Evolutionary conservation across 371 early-diverging fungal genomes (phyloP), one percentile per base, ranked within the genome.

Genomic region (Mortierella sp.): DNA sequence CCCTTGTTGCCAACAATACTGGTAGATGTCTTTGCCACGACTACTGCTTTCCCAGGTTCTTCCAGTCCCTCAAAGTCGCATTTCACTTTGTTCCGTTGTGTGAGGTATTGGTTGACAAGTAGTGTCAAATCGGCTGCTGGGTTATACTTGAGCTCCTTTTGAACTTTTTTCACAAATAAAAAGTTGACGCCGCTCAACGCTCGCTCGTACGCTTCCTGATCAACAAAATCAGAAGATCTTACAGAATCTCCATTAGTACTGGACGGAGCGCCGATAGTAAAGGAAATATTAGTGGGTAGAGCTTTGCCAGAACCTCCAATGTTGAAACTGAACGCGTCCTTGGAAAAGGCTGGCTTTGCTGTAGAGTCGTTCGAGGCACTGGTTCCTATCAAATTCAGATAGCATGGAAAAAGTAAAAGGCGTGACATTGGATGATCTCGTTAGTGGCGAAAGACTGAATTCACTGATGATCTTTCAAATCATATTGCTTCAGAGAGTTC

Each of bases 41-140:
- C 55, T n/a, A 62, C 58, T 12, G 60, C 60, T 7, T 52, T 19
- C 9, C 37, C 37, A 4, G 71, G 66, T 12, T 70, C 68, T 7
- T 63, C 68, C n/a, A 57, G 59, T 4, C 69, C 69, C 1, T 45
- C 28, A 18, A 28, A 71, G 14, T 37, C 16, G 1, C 45, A 57
- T 4, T 62, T 64, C 25, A 68, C 60, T n/a, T 58, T 66, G 7
- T 47, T 55, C 14, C 76, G 70, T 12, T 67, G 64, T 9, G 57
- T 57, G 7, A 65, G 52, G 37, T 77, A 77, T 14, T 64, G 61
- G 4, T 64, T 51, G 19, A 77, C 68, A 12, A 65, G 45, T 53
- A 53, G 68, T 19, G 72, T 60, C n/a, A 77, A 50, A 26, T 77
- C 72, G 21, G 62, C 64, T 18, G 58, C 65, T 9, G 77, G 68